These are phyloP conservation scores for Clonostachys chloroleuca DNA, from an alignment of 2,329 filamentous ascomycete species.

Conservation along the genomic window DNA sequence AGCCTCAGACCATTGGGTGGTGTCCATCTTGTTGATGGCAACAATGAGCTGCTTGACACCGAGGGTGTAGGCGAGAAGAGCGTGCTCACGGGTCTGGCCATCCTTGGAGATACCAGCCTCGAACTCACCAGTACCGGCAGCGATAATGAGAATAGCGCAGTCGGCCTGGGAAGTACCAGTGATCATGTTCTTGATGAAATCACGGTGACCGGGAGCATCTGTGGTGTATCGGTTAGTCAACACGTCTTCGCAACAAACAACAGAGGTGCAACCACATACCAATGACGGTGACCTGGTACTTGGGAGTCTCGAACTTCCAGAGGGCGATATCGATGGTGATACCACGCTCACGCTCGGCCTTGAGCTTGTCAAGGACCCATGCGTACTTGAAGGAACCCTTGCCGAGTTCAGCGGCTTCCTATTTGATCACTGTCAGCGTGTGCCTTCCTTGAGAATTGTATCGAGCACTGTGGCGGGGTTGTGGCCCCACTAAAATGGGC, in stretches of 20 bases:
- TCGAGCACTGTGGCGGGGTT: constrained; percentile 5
- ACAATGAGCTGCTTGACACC: constrained; percentile 99
- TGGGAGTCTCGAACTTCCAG: constrained; percentile 99
- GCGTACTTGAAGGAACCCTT: constrained; percentile 99
- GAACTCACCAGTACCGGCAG: constrained; percentile 99
- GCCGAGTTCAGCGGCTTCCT: constrained; percentile 98
- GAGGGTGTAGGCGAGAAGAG: constrained; percentile 98
- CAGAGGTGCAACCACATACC: constrained; percentile 47
- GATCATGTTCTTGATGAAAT: constrained; percentile 99
- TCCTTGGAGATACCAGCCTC: constrained; percentile 99
- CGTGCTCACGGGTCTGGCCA: constrained; percentile 99
- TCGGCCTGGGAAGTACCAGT: constrained; percentile 99
- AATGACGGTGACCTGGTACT: constrained; percentile 98
- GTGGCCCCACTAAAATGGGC: constrained; percentile 9
- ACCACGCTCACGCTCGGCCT: constrained; percentile 99
- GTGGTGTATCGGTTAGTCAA: constrained; percentile 6
- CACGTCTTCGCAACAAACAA: not conserved
- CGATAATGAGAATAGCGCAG: constrained; percentile 99
- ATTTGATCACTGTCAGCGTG: constrained; percentile 10
- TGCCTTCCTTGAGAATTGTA: not conserved
- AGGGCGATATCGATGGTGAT: constrained; percentile 99
- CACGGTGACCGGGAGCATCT: constrained; percentile 99
- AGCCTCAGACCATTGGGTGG: constrained; percentile 93
- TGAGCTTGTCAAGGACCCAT: constrained; percentile 99
- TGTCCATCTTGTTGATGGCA: constrained; percentile 99